Percentiles rank a stretch among this genome's conserved stretches.
phyloP scores from a whole-genome alignment of 2,329 filamentous ascomycete species.

The Gaeumannomyces tritici region DNA sequence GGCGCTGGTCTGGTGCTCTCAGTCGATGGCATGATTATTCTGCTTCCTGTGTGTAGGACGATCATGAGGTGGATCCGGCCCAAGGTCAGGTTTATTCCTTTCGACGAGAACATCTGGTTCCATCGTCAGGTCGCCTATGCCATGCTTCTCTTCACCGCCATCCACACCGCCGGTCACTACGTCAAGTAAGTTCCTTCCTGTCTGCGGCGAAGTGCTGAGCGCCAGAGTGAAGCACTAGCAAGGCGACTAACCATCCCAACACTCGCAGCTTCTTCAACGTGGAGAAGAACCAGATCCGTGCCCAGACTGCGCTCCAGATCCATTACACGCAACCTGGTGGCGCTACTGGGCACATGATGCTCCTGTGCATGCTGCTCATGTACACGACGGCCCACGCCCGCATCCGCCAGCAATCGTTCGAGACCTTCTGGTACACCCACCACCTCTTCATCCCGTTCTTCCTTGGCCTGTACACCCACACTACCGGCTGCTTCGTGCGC shows the following conservation, averaged over 20 bases:
- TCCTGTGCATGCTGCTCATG: constrained; percentile 98
- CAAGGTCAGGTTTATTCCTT: constrained; percentile 75
- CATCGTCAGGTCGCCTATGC: constrained; percentile 91
- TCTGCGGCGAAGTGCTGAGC: not conserved
- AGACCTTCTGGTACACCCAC: constrained; percentile 99
- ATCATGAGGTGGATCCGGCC: constrained; percentile 76
- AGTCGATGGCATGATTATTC: constrained; percentile 76
- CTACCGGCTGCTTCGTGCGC: constrained; percentile 91
- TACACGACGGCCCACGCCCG: constrained; percentile 91
- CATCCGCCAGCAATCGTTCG: constrained; percentile 93
- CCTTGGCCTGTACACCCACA: constrained; percentile 89
- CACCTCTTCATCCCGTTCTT: constrained; percentile 97
- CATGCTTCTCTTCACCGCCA: constrained; percentile 69
- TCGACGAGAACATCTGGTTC: constrained; percentile 98
- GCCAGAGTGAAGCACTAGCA: no score
- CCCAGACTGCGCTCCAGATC: constrained; percentile 74
- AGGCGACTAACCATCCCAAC: not conserved
- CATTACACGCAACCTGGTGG: constrained; percentile 86
- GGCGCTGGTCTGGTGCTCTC: constrained; percentile 81
- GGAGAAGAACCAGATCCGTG: constrained; percentile 73
- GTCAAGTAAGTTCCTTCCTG: constrained; percentile 60
- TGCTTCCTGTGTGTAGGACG: constrained; percentile 91
- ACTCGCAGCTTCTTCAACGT: constrained; percentile 81
- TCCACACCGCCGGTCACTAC: constrained; percentile 77
- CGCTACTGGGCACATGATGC: constrained; percentile 93